Evolutionary conservation across 1,284 basidiomycete species (phyloP).

Genomic region (Amylostereum areolatum): DNA sequence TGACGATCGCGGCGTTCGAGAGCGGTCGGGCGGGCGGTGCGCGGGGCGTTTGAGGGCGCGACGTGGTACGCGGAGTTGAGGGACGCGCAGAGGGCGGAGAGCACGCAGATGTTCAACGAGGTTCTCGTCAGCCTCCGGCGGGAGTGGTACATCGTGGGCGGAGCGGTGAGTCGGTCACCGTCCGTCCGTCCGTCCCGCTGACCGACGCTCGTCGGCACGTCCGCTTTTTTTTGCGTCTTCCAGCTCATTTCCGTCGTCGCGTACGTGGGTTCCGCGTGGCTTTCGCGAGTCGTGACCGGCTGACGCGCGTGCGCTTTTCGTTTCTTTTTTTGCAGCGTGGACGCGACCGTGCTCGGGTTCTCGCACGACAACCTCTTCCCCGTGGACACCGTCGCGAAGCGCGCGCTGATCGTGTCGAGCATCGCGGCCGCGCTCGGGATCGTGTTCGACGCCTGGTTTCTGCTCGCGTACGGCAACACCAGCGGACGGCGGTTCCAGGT

Average conservation of each 20-base stretch:
- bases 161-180: slow-evolving; percentile 17
- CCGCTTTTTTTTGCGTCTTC: background rate
- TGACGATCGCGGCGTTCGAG: slow-evolving; percentile 33
- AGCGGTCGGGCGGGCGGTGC: too few species aligned
- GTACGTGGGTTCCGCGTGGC: slow-evolving; percentile 10
- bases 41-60: slow-evolving; percentile 37
- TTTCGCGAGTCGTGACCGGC: background rate
- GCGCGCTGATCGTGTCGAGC: slow-evolving; percentile 48
- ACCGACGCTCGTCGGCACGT: background rate
- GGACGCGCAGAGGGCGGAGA: slow-evolving; percentile 29
- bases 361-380: slow-evolving; percentile 42
- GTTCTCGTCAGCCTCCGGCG: slow-evolving; percentile 26
- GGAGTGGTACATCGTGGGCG: slow-evolving; percentile 30
- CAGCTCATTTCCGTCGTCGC: slow-evolving; percentile 21
- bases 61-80: slow-evolving; percentile 50
- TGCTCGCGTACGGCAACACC: slow-evolving; percentile 46
- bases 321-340: slow-evolving; percentile 15
- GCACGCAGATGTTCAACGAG: slow-evolving; percentile 41
- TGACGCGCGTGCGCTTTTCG: background rate
- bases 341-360: slow-evolving; percentile 51
- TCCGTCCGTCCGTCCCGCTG: background rate
- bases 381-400: slow-evolving; percentile 36
- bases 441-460: slow-evolving; percentile 53
- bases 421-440: slow-evolving; percentile 58
- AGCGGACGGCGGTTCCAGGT: slow-evolving; percentile 48